Evolutionary conservation across 148 eudicot genomes (phyloP), one percentile per base, ranked within the genome.

Genomic region (Bassia scoparia): DNA sequence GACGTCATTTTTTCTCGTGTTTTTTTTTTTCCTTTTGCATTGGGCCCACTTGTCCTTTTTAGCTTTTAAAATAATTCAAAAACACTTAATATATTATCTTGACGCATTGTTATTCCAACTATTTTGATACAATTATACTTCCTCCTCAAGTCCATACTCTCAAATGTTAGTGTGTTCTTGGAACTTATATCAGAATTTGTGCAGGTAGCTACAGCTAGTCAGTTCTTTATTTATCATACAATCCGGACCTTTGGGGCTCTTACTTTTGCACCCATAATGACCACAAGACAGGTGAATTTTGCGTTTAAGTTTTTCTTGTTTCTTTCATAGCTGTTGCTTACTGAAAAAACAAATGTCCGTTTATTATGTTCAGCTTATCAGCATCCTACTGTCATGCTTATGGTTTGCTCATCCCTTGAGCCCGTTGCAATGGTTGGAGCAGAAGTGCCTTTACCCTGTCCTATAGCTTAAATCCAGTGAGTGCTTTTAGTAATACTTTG

Each of bases 171-270:
- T n/a, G n/a, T n/a, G n/a, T n/a, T n/a, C n/a, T n/a, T n/a, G n/a
- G n/a, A 38, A 61, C 44, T 52, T 66, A 44, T 56, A 6, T 20
- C 8, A 26, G 29, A 65, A 1, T 58, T 34, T 31, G 68, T 85
- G 76, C 92, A 95, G 98, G 98, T 95, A 33, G 98, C 98, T 65
- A 95, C 98, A 54, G 85, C 84, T 72, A 88, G 98, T 78, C 98
- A 95, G 75, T 95, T 95, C 76, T 95, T 95, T 83, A 95, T 91
- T 75, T 95, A 94, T 67, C 91, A 95, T 79, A 95, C 99, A 8
- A 95, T 95, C 72, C 87, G 92, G 50, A 92, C 92, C 29, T 95
- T 92, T 65, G 99, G 99, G 58, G 99, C 99, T 69, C 94, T 95
- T 46, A 85, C 97, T 55, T 95, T 92, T 81, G 99, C 99, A 62